Evolutionary conservation across 139 green algal genomes (phyloP), one percentile per base, ranked within the genome.

Genomic region (Edaphochlamys debaryana): DNA sequence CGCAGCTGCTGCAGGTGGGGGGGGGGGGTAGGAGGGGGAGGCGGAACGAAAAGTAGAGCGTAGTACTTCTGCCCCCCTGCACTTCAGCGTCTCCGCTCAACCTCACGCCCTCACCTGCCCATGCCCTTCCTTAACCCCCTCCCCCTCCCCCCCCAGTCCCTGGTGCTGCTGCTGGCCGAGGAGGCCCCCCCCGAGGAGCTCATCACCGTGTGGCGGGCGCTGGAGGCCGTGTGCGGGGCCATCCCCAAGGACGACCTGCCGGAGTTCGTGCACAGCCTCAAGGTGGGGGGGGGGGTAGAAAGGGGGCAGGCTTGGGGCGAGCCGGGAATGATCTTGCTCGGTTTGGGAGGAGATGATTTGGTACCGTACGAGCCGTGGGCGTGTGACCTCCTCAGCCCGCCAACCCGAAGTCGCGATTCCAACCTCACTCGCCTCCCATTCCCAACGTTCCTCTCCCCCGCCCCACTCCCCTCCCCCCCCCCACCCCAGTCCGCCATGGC

Each of bases 211-310:
- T 98, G 95, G 95, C 88, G 85, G 30, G 97, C 94, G 13, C 64
- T 98, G 50, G 92, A 92, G 25, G 91, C 93, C 0, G 87, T 98
- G 37, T 92, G 88, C 34, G 87, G 50, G 69, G 85, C 90, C 50
- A 92, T 99, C 20, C 92, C 96, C 78, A 98, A 98, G 86, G 95
- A 98, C 58, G 90, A 95, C 66, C 84, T 93, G 81, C 86, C 94
- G 25, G 86, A 79, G n/a, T 96, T 95, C 73, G 91, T 98, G 69
- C 54, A 81, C 58, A 70, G 60, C 30, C 60, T 81, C 75, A 81
- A 81, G 75, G 75, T 81, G 20, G 82, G 86, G 3, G 7, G 2
- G 62, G 27, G 4, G 13, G 58, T n/a, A n/a, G n/a, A n/a, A n/a
- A n/a, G n/a, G n/a, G n/a, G n/a, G n/a, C n/a, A n/a, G n/a, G n/a